phyloP scores from a whole-genome alignment of 805 yeast species.

The Yarrowia sp. region DNA sequence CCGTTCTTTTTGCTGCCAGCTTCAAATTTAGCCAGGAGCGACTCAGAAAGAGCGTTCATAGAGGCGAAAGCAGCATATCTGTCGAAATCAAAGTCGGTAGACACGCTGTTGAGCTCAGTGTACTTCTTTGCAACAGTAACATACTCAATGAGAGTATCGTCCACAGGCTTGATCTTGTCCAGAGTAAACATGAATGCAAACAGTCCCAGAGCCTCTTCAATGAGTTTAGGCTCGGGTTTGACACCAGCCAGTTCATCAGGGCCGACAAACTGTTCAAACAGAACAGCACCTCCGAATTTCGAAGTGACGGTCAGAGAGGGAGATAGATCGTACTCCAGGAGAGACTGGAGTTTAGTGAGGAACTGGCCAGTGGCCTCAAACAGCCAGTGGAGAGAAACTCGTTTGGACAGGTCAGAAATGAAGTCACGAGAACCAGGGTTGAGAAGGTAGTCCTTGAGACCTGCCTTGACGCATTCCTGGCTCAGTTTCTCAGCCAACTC shows the following conservation, averaged over 20 bases:
- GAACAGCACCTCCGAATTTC: slow-evolving; percentile 15
- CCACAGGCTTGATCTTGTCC: slow-evolving; percentile 14
- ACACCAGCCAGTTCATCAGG: slow-evolving; percentile 23
- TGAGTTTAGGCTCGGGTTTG: slow-evolving; percentile 3
- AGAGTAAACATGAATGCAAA: slow-evolving; percentile 16
- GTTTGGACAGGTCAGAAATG: slow-evolving; percentile 7
- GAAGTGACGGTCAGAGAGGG: slow-evolving; percentile 11
- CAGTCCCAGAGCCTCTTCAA: slow-evolving; percentile 15
- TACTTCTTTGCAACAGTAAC: slow-evolving; percentile 13
- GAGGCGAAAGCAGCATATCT: slow-evolving; percentile 15
- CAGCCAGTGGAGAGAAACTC: neutral
- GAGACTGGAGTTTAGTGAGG: neutral
- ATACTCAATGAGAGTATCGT: slow-evolving; percentile 15
- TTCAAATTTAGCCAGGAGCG: neutral
- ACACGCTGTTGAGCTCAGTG: slow-evolving; percentile 17
- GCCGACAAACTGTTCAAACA: slow-evolving; percentile 20
- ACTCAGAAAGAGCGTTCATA: neutral
- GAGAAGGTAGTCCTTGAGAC: slow-evolving; percentile 1
- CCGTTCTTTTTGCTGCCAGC: neutral
- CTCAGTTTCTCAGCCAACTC: neutral
- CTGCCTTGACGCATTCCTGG: slow-evolving; percentile 14
- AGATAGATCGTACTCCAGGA: slow-evolving; percentile 8
- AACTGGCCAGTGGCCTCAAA: slow-evolving; percentile 7
- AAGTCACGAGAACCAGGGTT: slow-evolving; percentile 11
- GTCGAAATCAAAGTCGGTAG: slow-evolving; percentile 14